Evolutionary conservation across 2,329 filamentous ascomycete genomes (phyloP).

Genomic region (Elsinoe australis): DNA sequence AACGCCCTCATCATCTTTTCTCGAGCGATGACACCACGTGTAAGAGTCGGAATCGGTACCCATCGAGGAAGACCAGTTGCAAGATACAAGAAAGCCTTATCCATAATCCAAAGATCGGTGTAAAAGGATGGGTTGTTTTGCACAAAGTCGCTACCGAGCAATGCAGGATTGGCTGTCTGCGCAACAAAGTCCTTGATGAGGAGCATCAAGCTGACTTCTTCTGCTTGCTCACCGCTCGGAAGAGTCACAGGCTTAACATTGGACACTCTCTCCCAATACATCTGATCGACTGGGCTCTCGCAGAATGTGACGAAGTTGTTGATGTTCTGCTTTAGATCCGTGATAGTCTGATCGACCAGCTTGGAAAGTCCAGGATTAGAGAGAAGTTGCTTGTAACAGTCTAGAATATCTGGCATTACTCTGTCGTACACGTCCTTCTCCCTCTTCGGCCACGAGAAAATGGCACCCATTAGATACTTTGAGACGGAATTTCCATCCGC

Average conservation of each 20-base stretch:
- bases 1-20: slow-evolving; percentile 25
- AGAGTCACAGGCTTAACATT: slow-evolving; percentile 38
- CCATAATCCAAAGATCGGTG: slow-evolving; percentile 49
- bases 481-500: slow-evolving; percentile 26
- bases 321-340: slow-evolving; percentile 38
- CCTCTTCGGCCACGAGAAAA: slow-evolving; percentile 37
- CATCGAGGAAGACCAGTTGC: slow-evolving; percentile 50
- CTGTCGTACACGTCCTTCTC: slow-evolving; percentile 33
- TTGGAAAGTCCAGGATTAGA: slow-evolving; percentile 41
- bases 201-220: slow-evolving; percentile 45
- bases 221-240: slow-evolving; percentile 37
- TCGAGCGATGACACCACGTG: slow-evolving; percentile 39
- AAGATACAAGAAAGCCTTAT: slow-evolving; percentile 47
- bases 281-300: slow-evolving; percentile 53
- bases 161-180: slow-evolving; percentile 40
- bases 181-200: slow-evolving; percentile 53
- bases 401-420: slow-evolving; percentile 29
- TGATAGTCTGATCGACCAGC: slow-evolving; percentile 33
- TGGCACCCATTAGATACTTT: slow-evolving; percentile 26
- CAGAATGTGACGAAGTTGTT: slow-evolving; percentile 54
- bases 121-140: slow-evolving; percentile 47
- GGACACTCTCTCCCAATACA: slow-evolving; percentile 53
- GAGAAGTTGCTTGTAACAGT: slow-evolving; percentile 38
- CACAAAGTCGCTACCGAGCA: slow-evolving; percentile 48
- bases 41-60: slow-evolving; percentile 46